A percentile compares a stretch with the other conserved stretches of the same genome.
These are phyloP conservation scores for Yamadazyma olivae DNA, from an alignment of 805 yeast species.

Conservation along the genomic window DNA sequence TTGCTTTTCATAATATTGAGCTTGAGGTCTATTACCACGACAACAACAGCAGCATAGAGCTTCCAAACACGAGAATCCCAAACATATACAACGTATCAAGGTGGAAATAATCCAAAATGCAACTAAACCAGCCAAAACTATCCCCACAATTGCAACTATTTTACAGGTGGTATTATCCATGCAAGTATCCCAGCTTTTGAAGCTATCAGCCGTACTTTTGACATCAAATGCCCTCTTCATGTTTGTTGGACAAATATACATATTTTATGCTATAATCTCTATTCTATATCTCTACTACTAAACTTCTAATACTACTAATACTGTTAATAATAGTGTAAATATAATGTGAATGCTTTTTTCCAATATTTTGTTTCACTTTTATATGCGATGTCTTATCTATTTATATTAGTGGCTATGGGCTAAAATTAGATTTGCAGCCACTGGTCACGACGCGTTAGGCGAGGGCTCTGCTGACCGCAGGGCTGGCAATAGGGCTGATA, in stretches of 20 bases:
- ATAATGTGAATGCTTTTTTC: no score
- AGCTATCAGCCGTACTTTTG: slow-evolving; percentile 45
- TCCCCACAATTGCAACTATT: slow-evolving; percentile 71
- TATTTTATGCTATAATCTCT: not conserved
- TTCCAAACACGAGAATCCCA: slow-evolving; percentile 45
- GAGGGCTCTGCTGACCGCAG: no score
- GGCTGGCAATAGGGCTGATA: no score
- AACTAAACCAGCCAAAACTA: slow-evolving; percentile 54
- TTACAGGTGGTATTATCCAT: slow-evolving; percentile 77
- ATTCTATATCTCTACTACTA: not conserved
- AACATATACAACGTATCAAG: slow-evolving; percentile 54
- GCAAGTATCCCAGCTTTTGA: slow-evolving; percentile 72
- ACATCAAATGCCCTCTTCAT: slow-evolving; percentile 16
- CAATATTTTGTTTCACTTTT: no score
- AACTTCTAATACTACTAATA: not conserved
- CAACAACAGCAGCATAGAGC: slow-evolving; percentile 50
- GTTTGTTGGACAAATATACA: slow-evolving; percentile 11
- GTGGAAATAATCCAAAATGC: slow-evolving; percentile 55
- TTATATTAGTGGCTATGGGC: no score
- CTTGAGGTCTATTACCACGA: slow-evolving; percentile 16
- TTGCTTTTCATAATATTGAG: slow-evolving; percentile 5
- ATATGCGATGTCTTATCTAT: no score
- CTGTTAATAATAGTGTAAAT: not conserved
- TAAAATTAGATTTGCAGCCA: no score
- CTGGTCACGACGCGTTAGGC: no score